A percentile compares a stretch with the other conserved stretches of the same genome.
These are phyloP conservation scores for Aquilaria agallochum DNA, from an alignment of 441 rosid species.

Conservation along the genomic window DNA sequence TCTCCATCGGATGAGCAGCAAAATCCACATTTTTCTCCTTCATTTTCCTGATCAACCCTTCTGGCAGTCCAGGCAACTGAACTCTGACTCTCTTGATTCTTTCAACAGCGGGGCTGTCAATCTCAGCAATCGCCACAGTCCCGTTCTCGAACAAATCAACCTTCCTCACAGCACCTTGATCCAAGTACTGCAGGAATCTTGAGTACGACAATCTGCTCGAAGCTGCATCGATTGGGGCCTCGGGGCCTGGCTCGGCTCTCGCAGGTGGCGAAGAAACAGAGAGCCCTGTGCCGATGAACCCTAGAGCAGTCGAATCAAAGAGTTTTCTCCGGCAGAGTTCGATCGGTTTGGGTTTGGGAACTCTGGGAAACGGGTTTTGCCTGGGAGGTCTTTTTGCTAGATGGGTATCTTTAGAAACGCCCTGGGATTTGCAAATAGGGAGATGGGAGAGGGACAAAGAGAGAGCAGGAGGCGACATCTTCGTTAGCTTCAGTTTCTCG, in stretches of 20 bases:
- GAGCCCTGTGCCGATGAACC: slow-evolving; percentile 29
- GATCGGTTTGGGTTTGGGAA: slow-evolving; percentile 19
- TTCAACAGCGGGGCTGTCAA: slow-evolving; percentile 37
- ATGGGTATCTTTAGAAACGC: slow-evolving; percentile 25
- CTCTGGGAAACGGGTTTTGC: slow-evolving; percentile 19
- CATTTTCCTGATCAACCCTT: slow-evolving; percentile 53
- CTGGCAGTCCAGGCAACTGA: slow-evolving; percentile 64
- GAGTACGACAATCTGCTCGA: slow-evolving; percentile 64
- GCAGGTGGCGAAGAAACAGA: slow-evolving; percentile 27
- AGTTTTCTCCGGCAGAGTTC: slow-evolving; percentile 44
- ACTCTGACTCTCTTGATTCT: slow-evolving; percentile 65
- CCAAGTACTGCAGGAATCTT: slow-evolving; percentile 56
- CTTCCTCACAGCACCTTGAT: slow-evolving; percentile 54
- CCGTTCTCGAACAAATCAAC: slow-evolving; percentile 78
- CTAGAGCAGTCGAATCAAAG: slow-evolving; percentile 35
- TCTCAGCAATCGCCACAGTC: slow-evolving; percentile 60
- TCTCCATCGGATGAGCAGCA: slow-evolving; percentile 56
- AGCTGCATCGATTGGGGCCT: slow-evolving; percentile 39
- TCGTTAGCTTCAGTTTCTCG: neutral
- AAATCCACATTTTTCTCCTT: slow-evolving; percentile 66
- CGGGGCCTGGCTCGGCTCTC: slow-evolving; percentile 41
- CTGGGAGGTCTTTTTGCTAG: slow-evolving; percentile 25
- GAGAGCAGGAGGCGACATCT: slow-evolving; percentile 41
- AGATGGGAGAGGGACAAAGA: slow-evolving; percentile 36
- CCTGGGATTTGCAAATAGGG: slow-evolving; percentile 46